phyloP scores from a whole-genome alignment of 1,284 basidiomycete species.

The Flammula alnicola region DNA sequence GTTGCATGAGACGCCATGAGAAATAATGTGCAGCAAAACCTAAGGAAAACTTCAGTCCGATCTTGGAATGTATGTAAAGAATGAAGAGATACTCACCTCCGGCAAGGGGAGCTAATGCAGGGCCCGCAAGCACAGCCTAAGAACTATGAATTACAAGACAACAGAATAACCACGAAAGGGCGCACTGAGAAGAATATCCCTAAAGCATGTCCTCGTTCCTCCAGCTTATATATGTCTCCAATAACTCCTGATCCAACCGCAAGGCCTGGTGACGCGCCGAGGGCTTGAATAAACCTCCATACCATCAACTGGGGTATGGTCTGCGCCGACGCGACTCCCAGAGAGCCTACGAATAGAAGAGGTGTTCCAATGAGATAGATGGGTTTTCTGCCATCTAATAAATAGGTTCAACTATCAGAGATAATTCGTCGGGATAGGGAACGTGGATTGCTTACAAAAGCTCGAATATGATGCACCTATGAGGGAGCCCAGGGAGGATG shows the following conservation, averaged over 20 bases:
- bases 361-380: constrained; percentile 68
- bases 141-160: neutral
- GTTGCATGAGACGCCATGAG: constrained; percentile 74
- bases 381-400: constrained; percentile 61
- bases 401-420: neutral
- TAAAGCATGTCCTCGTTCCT: constrained; percentile 65
- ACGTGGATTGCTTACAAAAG: constrained; percentile 31
- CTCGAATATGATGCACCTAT: constrained; percentile 38
- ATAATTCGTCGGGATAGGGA: neutral
- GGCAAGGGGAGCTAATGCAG: constrained; percentile 44
- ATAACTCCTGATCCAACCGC: constrained; percentile 64
- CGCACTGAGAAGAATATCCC: constrained; percentile 60
- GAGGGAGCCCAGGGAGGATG: constrained; percentile 34
- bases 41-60: too few relatives aligned
- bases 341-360: constrained; percentile 59
- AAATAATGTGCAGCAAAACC: constrained; percentile 54
- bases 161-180: neutral
- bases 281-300: constrained; percentile 67
- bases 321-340: constrained; percentile 59
- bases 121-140: constrained; percentile 46
- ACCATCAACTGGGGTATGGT: too few relatives aligned
- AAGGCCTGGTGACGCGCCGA: constrained; percentile 58
- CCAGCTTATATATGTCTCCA: too few relatives aligned
- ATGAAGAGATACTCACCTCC: too few relatives aligned
- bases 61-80: too few relatives aligned